Conservation (phyloP, 352 stramenopile species). For the Phytophthora syringae region DNA sequence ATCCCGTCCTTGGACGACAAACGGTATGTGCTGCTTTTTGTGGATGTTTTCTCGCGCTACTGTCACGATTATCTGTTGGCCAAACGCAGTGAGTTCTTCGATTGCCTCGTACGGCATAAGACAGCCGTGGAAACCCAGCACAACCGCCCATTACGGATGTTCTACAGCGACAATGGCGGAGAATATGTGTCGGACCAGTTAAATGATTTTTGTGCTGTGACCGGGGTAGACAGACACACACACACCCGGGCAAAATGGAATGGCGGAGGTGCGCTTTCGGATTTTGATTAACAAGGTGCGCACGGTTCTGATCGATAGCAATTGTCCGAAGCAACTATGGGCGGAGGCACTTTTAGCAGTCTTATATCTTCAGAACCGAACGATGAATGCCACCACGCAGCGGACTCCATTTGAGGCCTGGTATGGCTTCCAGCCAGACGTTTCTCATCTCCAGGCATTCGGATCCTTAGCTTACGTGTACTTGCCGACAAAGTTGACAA, state of each 20-base stretch:
- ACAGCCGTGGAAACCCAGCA: no score
- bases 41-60: no score
- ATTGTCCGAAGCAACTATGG: slow-evolving; percentile 9
- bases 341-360: slow-evolving; percentile 1
- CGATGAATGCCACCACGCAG: slow-evolving; percentile 1
- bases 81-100: no score
- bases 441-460: slow-evolving; percentile 3
- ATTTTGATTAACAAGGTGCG: slow-evolving; percentile 6
- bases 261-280: background rate
- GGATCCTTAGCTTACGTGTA: slow-evolving; percentile 4
- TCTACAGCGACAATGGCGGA: no score
- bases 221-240: background rate
- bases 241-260: slow-evolving; percentile 11
- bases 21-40: no score
- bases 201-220: no score
- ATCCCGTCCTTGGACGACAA: no score
- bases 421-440: background rate
- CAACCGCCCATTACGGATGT: no score
- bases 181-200: no score
- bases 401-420: background rate
- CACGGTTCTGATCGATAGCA: background rate
- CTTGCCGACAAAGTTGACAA: background rate
- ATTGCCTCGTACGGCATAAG: no score
- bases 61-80: no score
- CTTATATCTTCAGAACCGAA: slow-evolving; percentile 10